Conservation (phyloP, 768 basidiomycete species). For the Lentinula aciculospora region DNA sequence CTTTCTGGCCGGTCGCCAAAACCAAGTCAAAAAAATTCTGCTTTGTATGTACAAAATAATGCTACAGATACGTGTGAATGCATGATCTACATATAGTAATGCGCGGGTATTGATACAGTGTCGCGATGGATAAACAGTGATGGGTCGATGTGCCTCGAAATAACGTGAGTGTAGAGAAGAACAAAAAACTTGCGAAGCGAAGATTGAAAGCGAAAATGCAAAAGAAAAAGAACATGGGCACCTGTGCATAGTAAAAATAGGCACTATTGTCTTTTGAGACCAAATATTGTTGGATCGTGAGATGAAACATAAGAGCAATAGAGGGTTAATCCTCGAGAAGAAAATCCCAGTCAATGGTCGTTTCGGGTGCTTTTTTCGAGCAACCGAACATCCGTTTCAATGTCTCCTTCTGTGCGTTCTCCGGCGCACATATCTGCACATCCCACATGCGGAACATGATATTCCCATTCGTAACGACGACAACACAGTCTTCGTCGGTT, state of each 20-base stretch:
- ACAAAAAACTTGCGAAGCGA: background rate
- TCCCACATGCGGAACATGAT: constrained; percentile 81
- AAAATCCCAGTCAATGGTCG: constrained; percentile 73
- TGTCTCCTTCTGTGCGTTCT: constrained; percentile 55
- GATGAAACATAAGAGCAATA: background rate
- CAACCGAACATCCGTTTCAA: constrained; percentile 61
- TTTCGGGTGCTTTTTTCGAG: constrained; percentile 48
- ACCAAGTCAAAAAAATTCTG: constrained; percentile 5
- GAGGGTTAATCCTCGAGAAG: constrained; percentile 56
- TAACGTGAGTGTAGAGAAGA: background rate
- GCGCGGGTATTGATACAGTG: constrained; percentile 5
- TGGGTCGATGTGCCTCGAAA: background rate
- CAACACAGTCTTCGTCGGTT: constrained; percentile 52
- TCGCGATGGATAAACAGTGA: background rate
- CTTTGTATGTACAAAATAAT: background rate
- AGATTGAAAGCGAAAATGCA: too few species aligned
- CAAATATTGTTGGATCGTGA: background rate
- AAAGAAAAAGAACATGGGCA: too few species aligned
- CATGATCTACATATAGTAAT: background rate
- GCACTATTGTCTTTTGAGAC: too few species aligned
- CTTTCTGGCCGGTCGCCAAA: background rate
- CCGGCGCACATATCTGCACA: constrained; percentile 57
- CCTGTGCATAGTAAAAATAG: too few species aligned
- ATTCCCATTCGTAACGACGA: constrained; percentile 53
- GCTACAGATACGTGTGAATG: background rate